Evolutionary conservation across 164 flowering plant species (phyloP).

Genomic region (Cinnamomum micranthum): DNA sequence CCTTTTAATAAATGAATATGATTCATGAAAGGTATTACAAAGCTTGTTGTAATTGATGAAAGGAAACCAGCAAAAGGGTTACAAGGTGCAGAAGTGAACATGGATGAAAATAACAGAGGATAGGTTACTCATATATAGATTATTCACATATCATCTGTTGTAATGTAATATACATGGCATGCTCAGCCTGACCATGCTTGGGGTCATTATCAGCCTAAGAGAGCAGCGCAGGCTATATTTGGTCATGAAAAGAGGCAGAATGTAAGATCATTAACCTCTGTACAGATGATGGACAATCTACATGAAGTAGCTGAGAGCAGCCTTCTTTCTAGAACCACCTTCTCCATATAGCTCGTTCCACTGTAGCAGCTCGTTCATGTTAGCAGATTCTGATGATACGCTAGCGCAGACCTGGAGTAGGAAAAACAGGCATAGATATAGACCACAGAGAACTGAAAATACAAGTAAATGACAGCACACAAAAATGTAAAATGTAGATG

Average conservation of each 20-base stretch:
- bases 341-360: slow-evolving; percentile 95
- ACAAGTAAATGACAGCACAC: no score
- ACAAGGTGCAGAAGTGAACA: no score
- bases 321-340: slow-evolving; percentile 86
- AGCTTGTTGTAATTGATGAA: no score
- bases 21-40: no score
- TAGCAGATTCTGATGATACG: slow-evolving; percentile 79
- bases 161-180: slow-evolving; percentile 11
- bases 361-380: slow-evolving; percentile 80
- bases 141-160: no score
- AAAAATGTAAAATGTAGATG: no score
- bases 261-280: slow-evolving; percentile 2
- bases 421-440: not conserved
- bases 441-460: no score
- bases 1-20: no score
- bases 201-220: not conserved
- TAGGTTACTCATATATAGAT: not conserved
- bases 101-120: not conserved
- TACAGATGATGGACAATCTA: slow-evolving; percentile 26
- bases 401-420: slow-evolving; percentile 79
- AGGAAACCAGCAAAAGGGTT: no score
- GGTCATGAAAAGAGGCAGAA: slow-evolving; percentile 1
- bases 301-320: slow-evolving; percentile 87
- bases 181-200: slow-evolving; percentile 6
- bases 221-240: not conserved